Evolutionary conservation across 1,139 yeast genomes (phyloP), one percentile per base, ranked within the genome.

Genomic region (Nakaseomyces nivariensis): DNA sequence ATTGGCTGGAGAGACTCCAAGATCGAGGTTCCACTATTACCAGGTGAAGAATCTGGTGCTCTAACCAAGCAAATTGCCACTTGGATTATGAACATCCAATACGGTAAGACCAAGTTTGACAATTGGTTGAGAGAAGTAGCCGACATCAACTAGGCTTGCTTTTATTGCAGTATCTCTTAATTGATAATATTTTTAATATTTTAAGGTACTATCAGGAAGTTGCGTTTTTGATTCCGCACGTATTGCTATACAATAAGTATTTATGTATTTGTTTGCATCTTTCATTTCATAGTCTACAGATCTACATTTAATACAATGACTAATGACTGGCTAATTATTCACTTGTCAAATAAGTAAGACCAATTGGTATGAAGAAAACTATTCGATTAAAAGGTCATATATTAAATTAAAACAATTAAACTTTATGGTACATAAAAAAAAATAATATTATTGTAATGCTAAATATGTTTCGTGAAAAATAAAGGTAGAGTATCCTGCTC

Each of bases 31-130:
- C 97, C 97, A 51, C 70, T 86, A 56, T 77, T 80, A 55, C 81
- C 78, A 50, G 97, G 95, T 54, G 78, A 82, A 64, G 81, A 87
- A 64, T 72, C 74, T 43, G 98, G 98, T 60, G 81, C 78, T 55
- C 73, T 90, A 64, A 87, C 97, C 45, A 78, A 78, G 62, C 73
- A 78, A 57, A 75, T 90, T 54, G 84, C 85, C 50, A 72, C 78
- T 52, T 92, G 97, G 97, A 85, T 92, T 60, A 79, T 81, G 55
- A 82, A 81, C 54, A 81, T 90, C 61, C 97, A 90, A 72, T 92
- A 92, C 68, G 97, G 97, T 59, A 79, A 75, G 55, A 83, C 76
- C 55, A 79, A 78, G 56, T 84, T 81, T 54, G 63, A 62, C 37
- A 60, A 67, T 60, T 71, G 75, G 75, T 60, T 69, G 40, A 63